These are phyloP conservation scores for Cladophialophora bantiana DNA, from an alignment of 2,329 filamentous ascomycete species.

Conservation along the genomic window DNA sequence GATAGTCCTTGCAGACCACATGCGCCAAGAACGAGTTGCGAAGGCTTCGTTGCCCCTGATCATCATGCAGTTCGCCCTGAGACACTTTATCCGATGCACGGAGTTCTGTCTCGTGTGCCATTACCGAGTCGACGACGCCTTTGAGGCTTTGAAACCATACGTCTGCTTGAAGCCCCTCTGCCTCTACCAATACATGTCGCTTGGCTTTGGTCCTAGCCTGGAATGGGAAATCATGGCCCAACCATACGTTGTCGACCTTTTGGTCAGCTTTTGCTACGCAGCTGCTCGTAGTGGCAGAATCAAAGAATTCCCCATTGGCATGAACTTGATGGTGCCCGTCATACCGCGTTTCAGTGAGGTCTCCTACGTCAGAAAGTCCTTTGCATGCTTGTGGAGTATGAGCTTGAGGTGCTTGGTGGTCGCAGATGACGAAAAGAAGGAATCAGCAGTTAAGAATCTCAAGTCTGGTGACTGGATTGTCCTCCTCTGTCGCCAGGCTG, in stretches of 20 bases:
- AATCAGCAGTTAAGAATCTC: constrained; percentile 1
- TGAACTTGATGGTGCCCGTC: constrained; percentile 61
- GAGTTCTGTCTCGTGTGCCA: constrained; percentile 90
- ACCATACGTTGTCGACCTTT: constrained; percentile 81
- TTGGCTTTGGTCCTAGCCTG: constrained; percentile 85
- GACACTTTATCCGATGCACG: constrained; percentile 79
- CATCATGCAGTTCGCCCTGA: constrained; percentile 76
- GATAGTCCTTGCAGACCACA: constrained; percentile 60
- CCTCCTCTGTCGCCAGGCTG: constrained; percentile 5
- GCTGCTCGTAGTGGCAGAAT: constrained; percentile 56
- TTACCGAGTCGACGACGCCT: constrained; percentile 66
- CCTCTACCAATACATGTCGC: constrained; percentile 83
- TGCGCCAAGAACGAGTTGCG: constrained; percentile 46
- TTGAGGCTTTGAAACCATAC: constrained; percentile 64
- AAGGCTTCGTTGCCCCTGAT: constrained; percentile 62
- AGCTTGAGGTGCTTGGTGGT: background rate
- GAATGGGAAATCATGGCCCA: constrained; percentile 83
- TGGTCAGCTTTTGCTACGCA: constrained; percentile 80
- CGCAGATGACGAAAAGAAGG: background rate
- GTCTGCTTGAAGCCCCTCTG: constrained; percentile 80
- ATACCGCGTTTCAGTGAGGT: constrained; percentile 27
- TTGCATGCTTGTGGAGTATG: constrained; percentile 13
- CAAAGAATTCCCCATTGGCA: constrained; percentile 63
- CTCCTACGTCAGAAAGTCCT: background rate
- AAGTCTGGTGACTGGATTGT: constrained; percentile 36